phyloP scores from a whole-genome alignment of 495 filamentous ascomycete genomes.

The Podospora didyma region DNA sequence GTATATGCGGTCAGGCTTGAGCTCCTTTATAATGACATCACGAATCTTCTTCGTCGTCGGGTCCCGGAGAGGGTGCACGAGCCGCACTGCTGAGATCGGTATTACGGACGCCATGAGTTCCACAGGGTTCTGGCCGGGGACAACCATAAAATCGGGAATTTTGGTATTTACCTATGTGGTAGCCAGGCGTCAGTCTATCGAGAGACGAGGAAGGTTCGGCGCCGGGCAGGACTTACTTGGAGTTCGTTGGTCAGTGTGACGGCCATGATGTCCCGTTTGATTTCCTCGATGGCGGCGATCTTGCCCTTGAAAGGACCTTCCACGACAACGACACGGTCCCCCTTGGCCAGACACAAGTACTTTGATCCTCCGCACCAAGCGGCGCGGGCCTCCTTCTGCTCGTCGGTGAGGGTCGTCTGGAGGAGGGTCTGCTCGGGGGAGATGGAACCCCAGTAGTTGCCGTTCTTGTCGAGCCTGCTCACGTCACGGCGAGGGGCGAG shows the following conservation, averaged over 20 bases:
- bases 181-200: background rate
- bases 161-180: constrained; percentile 50
- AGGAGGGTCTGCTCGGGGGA: constrained; percentile 24
- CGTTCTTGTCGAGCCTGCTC: constrained; percentile 40
- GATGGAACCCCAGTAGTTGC: constrained; percentile 21
- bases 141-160: constrained; percentile 52
- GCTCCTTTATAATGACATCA: constrained; percentile 72
- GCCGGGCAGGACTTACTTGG: constrained; percentile 49
- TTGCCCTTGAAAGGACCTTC: constrained; percentile 74
- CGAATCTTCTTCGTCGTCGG: constrained; percentile 54
- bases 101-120: constrained; percentile 48
- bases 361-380: constrained; percentile 50
- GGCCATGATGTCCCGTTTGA: constrained; percentile 54
- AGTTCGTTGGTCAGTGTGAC: constrained; percentile 62
- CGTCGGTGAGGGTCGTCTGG: constrained; percentile 13
- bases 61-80: constrained; percentile 72
- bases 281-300: constrained; percentile 63
- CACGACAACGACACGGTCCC: constrained; percentile 74
- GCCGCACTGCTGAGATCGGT: constrained; percentile 65
- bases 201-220: background rate
- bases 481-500: constrained; percentile 70
- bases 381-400: constrained; percentile 26
- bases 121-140: constrained; percentile 38
- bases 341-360: constrained; percentile 59
- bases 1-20: constrained; percentile 42